phyloP scores from a whole-genome alignment of 306 rosid genomes.

The Acacia acuminata region DNA sequence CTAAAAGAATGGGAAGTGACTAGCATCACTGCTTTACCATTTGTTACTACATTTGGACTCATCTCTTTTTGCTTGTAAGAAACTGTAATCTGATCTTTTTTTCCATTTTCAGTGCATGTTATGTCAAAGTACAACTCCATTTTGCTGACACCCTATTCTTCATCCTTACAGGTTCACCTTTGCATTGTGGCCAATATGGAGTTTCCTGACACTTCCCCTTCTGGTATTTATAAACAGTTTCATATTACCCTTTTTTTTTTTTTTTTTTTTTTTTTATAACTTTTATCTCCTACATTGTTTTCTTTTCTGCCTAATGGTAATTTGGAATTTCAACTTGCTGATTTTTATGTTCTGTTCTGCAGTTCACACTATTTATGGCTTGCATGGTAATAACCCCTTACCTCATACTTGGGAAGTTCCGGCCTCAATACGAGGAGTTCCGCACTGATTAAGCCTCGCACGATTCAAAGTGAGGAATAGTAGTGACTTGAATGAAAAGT shows the following conservation, averaged over 20 bases:
- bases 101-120: constrained; percentile 16
- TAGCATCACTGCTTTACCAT: constrained; percentile 77
- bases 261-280: too few species aligned
- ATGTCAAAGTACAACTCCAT: constrained; percentile 24
- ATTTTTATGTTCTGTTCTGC: constrained; percentile 42
- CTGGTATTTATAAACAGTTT: constrained; percentile 55
- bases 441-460: constrained; percentile 71
- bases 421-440: constrained; percentile 61
- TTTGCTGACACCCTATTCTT: constrained; percentile 32
- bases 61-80: constrained; percentile 92
- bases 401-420: constrained; percentile 68
- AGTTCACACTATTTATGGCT: constrained; percentile 97
- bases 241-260: too few species aligned
- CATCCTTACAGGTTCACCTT: constrained; percentile 62
- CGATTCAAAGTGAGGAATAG: constrained; percentile 43
- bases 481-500: constrained; percentile 57
- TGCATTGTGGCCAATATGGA: constrained; percentile 97
- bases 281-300: constrained; percentile 10
- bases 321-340: constrained; percentile 25
- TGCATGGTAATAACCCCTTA: constrained; percentile 86
- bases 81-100: constrained; percentile 14
- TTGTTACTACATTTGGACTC: constrained; percentile 71
- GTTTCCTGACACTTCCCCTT: constrained; percentile 92
- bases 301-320: constrained; percentile 11
- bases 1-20: constrained; percentile 82